Percentiles rank a stretch among this genome's conserved stretches.
Evolutionary conservation across 2,329 filamentous ascomycete genomes (phyloP).

Genomic region (Penicillium concentricum): DNA sequence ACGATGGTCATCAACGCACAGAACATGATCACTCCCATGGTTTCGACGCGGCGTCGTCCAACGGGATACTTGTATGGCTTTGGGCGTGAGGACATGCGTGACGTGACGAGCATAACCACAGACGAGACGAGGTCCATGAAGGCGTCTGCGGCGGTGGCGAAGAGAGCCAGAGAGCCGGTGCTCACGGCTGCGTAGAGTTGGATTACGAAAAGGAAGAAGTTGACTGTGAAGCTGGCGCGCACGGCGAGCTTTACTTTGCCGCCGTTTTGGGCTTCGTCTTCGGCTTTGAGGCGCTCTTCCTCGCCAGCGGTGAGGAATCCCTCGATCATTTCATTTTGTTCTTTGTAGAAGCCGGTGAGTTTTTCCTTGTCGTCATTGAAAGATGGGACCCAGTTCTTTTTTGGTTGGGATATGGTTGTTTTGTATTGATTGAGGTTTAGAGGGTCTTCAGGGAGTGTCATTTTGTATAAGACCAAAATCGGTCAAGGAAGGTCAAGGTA

Average conservation of each 20-base stretch:
- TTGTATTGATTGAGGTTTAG: constrained; percentile 5
- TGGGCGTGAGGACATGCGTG: constrained; percentile 10
- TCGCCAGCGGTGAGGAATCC: constrained; percentile 8
- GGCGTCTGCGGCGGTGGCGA: constrained; percentile 11
- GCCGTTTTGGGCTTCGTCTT: constrained; percentile 8
- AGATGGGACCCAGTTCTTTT: background rate
- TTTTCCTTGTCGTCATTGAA: constrained; percentile 3
- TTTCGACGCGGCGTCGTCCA: constrained; percentile 10
- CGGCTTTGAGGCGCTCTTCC: constrained; percentile 9
- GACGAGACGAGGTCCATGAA: constrained; percentile 14
- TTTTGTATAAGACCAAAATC: background rate
- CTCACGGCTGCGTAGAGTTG: constrained; percentile 10
- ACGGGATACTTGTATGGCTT: constrained; percentile 15
- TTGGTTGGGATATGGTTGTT: constrained; percentile 1
- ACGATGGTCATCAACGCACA: constrained; percentile 9
- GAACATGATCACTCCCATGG: constrained; percentile 12
- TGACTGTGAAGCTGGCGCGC: constrained; percentile 10
- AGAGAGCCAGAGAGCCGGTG: constrained; percentile 7
- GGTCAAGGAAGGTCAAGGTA: background rate
- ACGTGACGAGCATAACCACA: constrained; percentile 10
- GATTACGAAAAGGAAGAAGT: constrained; percentile 13
- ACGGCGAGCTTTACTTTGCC: constrained; percentile 13
- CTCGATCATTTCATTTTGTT: constrained; percentile 12
- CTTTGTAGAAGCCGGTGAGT: constrained; percentile 8
- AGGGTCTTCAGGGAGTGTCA: background rate